A percentile compares a stretch with the other conserved stretches of the same genome.
These are phyloP conservation scores for Boletus rubropictus DNA, from an alignment of 768 basidiomycete species.

Conservation along the genomic window DNA sequence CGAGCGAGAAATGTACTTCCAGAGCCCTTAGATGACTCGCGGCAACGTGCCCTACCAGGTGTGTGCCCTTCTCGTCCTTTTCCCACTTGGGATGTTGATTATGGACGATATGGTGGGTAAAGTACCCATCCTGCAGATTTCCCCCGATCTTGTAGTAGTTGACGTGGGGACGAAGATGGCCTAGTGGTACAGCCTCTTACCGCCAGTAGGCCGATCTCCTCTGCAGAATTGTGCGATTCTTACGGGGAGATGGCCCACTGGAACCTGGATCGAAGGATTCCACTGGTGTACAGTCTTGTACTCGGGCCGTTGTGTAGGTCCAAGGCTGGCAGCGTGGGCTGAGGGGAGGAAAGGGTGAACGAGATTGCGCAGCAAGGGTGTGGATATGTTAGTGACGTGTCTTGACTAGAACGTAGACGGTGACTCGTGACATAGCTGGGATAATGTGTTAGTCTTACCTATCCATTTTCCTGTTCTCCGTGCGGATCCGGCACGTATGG, in stretches of 20 bases:
- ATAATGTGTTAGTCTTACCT: not conserved
- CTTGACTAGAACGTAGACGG: not conserved
- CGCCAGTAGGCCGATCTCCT: conserved; percentile 1
- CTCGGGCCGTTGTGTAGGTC: not conserved
- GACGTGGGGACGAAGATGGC: conserved; percentile 22
- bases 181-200: conserved; percentile 7
- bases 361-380: not conserved
- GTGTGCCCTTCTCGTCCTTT: conserved; percentile 7
- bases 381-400: not conserved
- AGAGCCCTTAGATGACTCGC: conserved; percentile 1
- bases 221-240: conserved; percentile 13
- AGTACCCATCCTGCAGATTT: conserved; percentile 8
- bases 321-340: conserved; percentile 11
- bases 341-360: not conserved
- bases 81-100: conserved; percentile 14
- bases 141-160: conserved; percentile 19
- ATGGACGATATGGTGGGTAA: conserved; percentile 13
- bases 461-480: not conserved
- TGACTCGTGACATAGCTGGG: not conserved
- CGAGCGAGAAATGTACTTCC: conserved; percentile 9
- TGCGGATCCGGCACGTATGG: not conserved
- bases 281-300: conserved; percentile 9
- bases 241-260: conserved; percentile 12
- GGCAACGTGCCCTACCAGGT: conserved; percentile 11
- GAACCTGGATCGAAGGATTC: conserved; percentile 5